These are phyloP conservation scores for Picea engelmannii DNA, from an alignment of 83 land plant species.

Conservation along the genomic window DNA sequence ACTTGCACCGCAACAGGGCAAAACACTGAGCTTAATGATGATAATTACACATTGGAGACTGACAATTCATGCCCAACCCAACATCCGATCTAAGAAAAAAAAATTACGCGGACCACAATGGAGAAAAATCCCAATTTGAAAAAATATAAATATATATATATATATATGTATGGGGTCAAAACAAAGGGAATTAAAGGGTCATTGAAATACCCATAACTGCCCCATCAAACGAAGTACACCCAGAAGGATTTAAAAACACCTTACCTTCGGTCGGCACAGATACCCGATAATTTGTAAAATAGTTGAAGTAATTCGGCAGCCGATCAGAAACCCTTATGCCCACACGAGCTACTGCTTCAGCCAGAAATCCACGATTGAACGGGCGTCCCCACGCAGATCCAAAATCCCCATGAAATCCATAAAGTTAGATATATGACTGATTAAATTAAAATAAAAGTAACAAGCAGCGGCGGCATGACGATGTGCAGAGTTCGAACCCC, in stretches of 20 bases:
- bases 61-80: not conserved
- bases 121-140: not conserved
- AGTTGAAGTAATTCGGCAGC: too few relatives aligned
- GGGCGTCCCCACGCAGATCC: too few relatives aligned
- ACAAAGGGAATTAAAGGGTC: too few relatives aligned
- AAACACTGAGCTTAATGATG: not conserved
- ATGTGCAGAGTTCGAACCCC: too few relatives aligned
- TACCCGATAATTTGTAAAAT: not conserved
- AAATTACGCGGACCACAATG: not conserved
- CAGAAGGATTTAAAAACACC: not conserved
- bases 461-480: too few relatives aligned
- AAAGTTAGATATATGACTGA: too few relatives aligned
- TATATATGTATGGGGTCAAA: not conserved
- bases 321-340: too few relatives aligned
- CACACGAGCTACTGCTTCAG: too few relatives aligned
- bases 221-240: not conserved
- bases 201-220: not conserved
- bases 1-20: not conserved
- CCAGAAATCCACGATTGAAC: too few relatives aligned
- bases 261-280: too few relatives aligned
- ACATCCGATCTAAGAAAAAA: slow-evolving; percentile 1
- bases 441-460: too few relatives aligned
- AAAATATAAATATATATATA: not conserved
- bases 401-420: too few relatives aligned
- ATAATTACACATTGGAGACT: not conserved